Evolutionary conservation across 2,329 filamentous ascomycete genomes (phyloP).

Genomic region (Tricladium varicosporioides): DNA sequence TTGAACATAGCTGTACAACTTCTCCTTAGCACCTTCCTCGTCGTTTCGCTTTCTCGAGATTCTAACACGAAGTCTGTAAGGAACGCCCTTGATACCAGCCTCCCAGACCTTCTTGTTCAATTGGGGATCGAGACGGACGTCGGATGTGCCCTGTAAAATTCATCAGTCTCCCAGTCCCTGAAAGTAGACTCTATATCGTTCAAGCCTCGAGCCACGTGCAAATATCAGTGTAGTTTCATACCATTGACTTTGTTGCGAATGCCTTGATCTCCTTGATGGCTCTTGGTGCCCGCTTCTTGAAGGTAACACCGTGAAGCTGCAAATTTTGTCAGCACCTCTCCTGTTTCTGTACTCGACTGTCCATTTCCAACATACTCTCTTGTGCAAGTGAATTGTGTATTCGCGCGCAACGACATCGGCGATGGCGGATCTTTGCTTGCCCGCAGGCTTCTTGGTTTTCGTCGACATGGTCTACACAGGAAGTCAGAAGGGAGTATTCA

Average conservation of each 20-base stretch:
- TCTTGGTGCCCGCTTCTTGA: constrained; percentile 99
- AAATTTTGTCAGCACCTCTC: constrained; percentile 45
- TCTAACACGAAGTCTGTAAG: constrained; percentile 94
- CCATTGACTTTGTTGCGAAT: constrained; percentile 94
- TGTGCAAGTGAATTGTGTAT: constrained; percentile 99
- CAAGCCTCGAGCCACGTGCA: not conserved
- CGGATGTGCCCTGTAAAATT: constrained; percentile 74
- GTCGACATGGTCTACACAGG: constrained; percentile 59
- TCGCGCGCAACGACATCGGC: constrained; percentile 98
- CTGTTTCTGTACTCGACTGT: constrained; percentile 14
- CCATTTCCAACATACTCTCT: constrained; percentile 73
- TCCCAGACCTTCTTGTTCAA: constrained; percentile 99
- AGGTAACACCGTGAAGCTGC: constrained; percentile 92
- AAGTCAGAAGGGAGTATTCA: constrained; percentile 25
- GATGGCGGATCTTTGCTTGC: constrained; percentile 89
- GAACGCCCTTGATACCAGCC: constrained; percentile 96
- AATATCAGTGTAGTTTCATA: constrained; percentile 50
- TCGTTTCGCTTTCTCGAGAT: constrained; percentile 99
- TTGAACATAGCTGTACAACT: constrained; percentile 12
- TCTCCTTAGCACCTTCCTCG: constrained; percentile 96
- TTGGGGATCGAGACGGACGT: constrained; percentile 97
- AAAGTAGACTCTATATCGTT: not conserved
- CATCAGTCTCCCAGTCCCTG: constrained; percentile 18
- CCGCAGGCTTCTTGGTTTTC: constrained; percentile 64
- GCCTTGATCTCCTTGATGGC: constrained; percentile 99